These are phyloP conservation scores for Cylindrotheca closterium DNA, from an alignment of 108 stramenopile genomes.

Conservation along the genomic window DNA sequence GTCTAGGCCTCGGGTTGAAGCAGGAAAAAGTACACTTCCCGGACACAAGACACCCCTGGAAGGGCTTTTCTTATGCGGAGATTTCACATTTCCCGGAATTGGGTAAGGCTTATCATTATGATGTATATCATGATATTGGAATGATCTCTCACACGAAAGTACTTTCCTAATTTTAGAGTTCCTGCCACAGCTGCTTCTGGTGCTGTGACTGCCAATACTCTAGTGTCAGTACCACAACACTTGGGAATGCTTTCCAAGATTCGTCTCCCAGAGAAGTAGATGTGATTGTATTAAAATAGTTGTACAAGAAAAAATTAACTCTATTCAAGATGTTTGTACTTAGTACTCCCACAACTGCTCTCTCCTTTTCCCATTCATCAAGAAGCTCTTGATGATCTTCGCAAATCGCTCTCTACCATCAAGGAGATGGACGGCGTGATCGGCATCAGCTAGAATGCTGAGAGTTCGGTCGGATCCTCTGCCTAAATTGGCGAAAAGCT, in stretches of 20 bases:
- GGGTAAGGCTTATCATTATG: slow-evolving; percentile 7
- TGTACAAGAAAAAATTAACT: background rate
- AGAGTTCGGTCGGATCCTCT: slow-evolving; percentile 71
- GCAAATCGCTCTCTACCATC: slow-evolving; percentile 53
- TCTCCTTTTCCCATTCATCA: slow-evolving; percentile 40
- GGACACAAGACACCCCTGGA: slow-evolving; percentile 60
- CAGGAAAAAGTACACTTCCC: slow-evolving; percentile 62
- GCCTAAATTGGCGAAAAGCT: slow-evolving; percentile 70
- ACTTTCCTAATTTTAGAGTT: slow-evolving; percentile 52
- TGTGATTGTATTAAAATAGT: background rate
- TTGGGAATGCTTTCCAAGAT: slow-evolving; percentile 59
- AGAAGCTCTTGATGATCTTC: slow-evolving; percentile 45
- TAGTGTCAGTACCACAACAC: slow-evolving; percentile 51
- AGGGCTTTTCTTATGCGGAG: slow-evolving; percentile 48
- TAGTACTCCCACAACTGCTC: background rate
- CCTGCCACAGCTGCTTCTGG: slow-evolving; percentile 82
- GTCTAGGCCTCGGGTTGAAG: slow-evolving; percentile 46
- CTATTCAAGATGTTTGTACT: background rate
- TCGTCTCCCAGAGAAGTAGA: slow-evolving; percentile 40
- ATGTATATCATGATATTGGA: no score
- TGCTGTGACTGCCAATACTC: slow-evolving; percentile 60
- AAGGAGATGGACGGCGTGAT: slow-evolving; percentile 83
- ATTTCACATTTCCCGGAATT: slow-evolving; percentile 82
- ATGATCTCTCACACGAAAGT: no score
- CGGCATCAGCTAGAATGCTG: slow-evolving; percentile 82